Evolutionary conservation across 495 filamentous ascomycete species (phyloP), one percentile per base, ranked within the genome.

Genomic region (Penicillium ochrochloron): DNA sequence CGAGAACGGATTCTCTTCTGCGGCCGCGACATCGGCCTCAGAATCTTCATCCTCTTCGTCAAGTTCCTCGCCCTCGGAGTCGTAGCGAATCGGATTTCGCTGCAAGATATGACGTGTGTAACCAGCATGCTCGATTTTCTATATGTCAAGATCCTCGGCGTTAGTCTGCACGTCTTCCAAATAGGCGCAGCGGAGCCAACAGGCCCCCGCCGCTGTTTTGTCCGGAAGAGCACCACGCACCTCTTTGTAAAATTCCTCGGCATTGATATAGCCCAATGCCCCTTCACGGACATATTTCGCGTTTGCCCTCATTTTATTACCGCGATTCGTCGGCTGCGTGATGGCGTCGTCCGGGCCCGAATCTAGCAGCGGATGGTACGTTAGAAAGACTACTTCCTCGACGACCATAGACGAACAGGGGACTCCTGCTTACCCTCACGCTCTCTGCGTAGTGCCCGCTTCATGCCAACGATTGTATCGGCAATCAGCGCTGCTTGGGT

Each of bases 321-420:
- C 93, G 70, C 94, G 91, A 76, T 97, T 98, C 9, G 91, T 93
- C 57, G 86, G 86, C 72, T 88, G 85, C 46, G 87, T 84, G 70
- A 95, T 91, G 48, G 88, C 85, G 66, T 92, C 90, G 75, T 97
- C 95, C 23, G 92, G 92, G 70, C 94, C 93, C 50, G 91, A 91
- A 54, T 90, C 93, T 97, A 34, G n/a, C 12, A 39, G 60, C 51
- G 59, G 34, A 59, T 21, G 65, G 44, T 11, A 60, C 6, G 64
- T 67, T 60, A 66, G 66, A 41, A 60, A 53, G 57, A 57, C 25
- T 5, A 31, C 25, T 61, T 33, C 50, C 29, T 48, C 48, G 7
- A 25, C 50, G 23, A 25, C 35, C n/a, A 41, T 51, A 17, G 48
- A 25, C 14, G 27, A 10, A 9, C 5, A 12, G 2, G 12, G 14